These are phyloP conservation scores for Dactylellina cionopaga DNA, from an alignment of 2,329 filamentous ascomycete species.

Conservation along the genomic window DNA sequence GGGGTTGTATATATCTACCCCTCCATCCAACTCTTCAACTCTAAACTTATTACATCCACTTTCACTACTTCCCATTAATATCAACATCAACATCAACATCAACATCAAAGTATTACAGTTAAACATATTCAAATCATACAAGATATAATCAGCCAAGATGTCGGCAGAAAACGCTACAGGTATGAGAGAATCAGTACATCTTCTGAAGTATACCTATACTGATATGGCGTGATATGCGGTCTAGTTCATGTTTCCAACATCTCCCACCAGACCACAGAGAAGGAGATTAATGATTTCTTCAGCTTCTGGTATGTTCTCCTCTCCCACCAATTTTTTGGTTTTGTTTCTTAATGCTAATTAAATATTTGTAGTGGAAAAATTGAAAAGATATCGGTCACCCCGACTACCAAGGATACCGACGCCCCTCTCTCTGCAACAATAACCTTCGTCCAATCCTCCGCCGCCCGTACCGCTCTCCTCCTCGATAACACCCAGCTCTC, in stretches of 20 bases:
- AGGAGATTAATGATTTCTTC: conserved; percentile 96
- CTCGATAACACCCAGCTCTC: conserved; percentile 97
- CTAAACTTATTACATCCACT: neutral
- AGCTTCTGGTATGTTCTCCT: conserved; percentile 67
- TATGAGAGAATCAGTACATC: conserved; percentile 11
- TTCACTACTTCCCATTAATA: neutral
- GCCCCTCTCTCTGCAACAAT: conserved; percentile 86
- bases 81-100: neutral
- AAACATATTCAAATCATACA: neutral
- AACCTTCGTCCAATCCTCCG: conserved; percentile 95
- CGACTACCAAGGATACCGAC: conserved; percentile 66
- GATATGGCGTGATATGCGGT: conserved; percentile 60
- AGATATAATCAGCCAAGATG: conserved; percentile 15
- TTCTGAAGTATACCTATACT: conserved; percentile 64
- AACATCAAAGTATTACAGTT: neutral
- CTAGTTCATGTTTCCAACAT: conserved; percentile 93
- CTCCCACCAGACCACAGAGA: conserved; percentile 79
- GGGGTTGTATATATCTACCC: neutral
- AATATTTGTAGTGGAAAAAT: conserved; percentile 80
- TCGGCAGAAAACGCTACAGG: conserved; percentile 35
- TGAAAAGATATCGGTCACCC: conserved; percentile 78
- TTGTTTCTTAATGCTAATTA: conserved; percentile 6
- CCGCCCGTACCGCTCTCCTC: conserved; percentile 94
- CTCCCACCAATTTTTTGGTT: neutral
- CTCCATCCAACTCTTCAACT: neutral